Conservation (phyloP, 495 filamentous ascomycete genomes). For the Aspergillus affinis region DNA sequence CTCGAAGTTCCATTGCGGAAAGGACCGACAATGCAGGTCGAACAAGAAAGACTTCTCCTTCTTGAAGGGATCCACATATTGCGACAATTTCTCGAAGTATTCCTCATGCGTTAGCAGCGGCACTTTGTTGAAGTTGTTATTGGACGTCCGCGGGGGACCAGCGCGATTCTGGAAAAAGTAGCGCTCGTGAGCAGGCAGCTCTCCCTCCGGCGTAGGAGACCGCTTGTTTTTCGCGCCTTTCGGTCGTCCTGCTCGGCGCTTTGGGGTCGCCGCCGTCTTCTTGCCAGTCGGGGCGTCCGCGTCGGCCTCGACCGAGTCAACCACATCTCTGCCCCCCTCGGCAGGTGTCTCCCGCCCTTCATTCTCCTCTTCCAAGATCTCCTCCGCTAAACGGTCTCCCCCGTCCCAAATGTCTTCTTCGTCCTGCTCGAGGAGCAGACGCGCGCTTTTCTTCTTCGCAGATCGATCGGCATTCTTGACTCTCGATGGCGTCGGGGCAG, state of each 20-base stretch:
- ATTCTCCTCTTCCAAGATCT: slow-evolving; percentile 61
- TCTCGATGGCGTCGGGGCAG: slow-evolving; percentile 51
- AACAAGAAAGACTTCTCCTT: slow-evolving; percentile 70
- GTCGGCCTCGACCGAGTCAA: slow-evolving; percentile 37
- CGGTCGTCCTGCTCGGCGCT: slow-evolving; percentile 57
- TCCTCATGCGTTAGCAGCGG: slow-evolving; percentile 83
- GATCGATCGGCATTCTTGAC: slow-evolving; percentile 74
- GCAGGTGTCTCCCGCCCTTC: slow-evolving; percentile 31
- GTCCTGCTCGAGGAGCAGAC: slow-evolving; percentile 66
- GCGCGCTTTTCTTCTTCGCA: slow-evolving; percentile 81
- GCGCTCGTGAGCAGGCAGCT: slow-evolving; percentile 81
- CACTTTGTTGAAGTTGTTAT: slow-evolving; percentile 76
- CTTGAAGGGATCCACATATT: slow-evolving; percentile 68
- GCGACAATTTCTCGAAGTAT: slow-evolving; percentile 71
- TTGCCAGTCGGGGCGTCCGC: slow-evolving; percentile 30
- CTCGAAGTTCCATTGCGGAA: slow-evolving; percentile 92
- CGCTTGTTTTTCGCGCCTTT: slow-evolving; percentile 63
- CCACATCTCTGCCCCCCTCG: slow-evolving; percentile 39
- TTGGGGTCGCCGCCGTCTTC: slow-evolving; percentile 46
- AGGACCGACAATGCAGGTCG: slow-evolving; percentile 74
- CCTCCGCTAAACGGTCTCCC: slow-evolving; percentile 67
- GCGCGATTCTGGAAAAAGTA: slow-evolving; percentile 93
- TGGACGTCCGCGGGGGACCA: slow-evolving; percentile 77
- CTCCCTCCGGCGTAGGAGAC: slow-evolving; percentile 74
- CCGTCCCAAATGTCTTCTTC: slow-evolving; percentile 77